Evolutionary conservation across 257 asterid genomes (phyloP).

Genomic region (Nicotiana paniculata): DNA sequence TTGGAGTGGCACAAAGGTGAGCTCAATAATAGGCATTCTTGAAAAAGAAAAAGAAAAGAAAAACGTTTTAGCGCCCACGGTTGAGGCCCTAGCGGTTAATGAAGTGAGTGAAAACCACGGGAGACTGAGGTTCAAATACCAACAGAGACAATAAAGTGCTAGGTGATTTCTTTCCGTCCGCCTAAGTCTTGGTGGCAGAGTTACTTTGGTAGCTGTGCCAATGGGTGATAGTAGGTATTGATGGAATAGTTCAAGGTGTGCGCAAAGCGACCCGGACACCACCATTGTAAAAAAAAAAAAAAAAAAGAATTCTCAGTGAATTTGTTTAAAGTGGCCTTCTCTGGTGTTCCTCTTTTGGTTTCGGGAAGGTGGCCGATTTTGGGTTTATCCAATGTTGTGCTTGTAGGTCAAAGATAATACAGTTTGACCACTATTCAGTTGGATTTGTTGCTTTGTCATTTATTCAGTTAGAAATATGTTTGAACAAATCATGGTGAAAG

Average conservation of each 20-base stretch:
- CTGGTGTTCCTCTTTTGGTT: not conserved
- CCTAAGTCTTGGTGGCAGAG: not conserved
- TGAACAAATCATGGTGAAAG: not conserved
- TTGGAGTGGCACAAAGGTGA: not conserved
- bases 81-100: not conserved
- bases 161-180: not conserved
- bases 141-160: not conserved
- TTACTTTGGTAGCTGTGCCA: not conserved
- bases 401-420: not conserved
- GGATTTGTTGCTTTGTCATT: not conserved
- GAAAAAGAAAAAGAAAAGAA: not conserved
- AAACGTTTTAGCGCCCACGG: not conserved
- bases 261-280: not conserved
- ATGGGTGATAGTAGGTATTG: not conserved
- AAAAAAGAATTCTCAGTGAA: not conserved
- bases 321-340: not conserved
- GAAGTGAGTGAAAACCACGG: not conserved
- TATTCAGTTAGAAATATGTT: not conserved
- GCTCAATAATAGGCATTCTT: not conserved
- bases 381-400: not conserved
- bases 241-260: not conserved
- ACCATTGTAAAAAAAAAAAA: not conserved
- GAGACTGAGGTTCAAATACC: not conserved
- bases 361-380: not conserved
- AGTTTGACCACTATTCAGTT: not conserved